phyloP scores from a whole-genome alignment of 768 basidiomycete species.

The Hortiboletus campestris region DNA sequence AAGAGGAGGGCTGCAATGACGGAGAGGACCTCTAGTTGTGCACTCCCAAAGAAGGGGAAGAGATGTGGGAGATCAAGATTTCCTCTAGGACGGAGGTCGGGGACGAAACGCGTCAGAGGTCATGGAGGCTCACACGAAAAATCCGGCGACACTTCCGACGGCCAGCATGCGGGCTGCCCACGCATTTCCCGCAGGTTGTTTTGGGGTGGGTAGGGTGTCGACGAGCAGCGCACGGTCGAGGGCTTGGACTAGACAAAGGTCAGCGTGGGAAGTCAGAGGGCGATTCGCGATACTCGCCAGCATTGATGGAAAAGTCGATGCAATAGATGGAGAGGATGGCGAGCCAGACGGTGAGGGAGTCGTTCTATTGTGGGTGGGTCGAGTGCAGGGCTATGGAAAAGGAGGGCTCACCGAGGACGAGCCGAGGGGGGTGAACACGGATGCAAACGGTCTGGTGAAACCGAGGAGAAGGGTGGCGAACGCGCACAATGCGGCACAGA shows the following conservation, averaged over 20 bases:
- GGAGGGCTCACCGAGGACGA: constrained; percentile 34
- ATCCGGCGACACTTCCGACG: constrained; percentile 80
- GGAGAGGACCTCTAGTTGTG: constrained; percentile 79
- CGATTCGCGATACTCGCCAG: constrained; percentile 28
- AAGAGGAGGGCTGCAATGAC: constrained; percentile 71
- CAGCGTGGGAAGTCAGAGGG: neutral
- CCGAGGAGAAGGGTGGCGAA: constrained; percentile 79
- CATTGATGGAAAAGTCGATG: constrained; percentile 65
- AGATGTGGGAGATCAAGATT: constrained; percentile 70
- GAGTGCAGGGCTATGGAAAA: neutral
- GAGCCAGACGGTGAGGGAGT: constrained; percentile 66
- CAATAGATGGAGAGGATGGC: constrained; percentile 70
- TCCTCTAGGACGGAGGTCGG: constrained; percentile 47
- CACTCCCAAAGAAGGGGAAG: constrained; percentile 73
- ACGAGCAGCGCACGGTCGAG: constrained; percentile 89
- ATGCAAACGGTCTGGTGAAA: constrained; percentile 70
- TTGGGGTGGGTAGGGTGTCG: constrained; percentile 70
- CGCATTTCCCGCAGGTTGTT: constrained; percentile 85
- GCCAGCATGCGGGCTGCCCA: constrained; percentile 96
- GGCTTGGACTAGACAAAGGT: constrained; percentile 61
- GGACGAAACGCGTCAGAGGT: neutral
- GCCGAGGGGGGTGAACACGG: constrained; percentile 37
- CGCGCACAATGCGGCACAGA: constrained; percentile 63
- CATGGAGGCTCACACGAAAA: constrained; percentile 68
- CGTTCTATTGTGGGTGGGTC: constrained; percentile 42